phyloP scores from a whole-genome alignment of 257 asterid genomes.

The Solanum corneliomulleri region DNA sequence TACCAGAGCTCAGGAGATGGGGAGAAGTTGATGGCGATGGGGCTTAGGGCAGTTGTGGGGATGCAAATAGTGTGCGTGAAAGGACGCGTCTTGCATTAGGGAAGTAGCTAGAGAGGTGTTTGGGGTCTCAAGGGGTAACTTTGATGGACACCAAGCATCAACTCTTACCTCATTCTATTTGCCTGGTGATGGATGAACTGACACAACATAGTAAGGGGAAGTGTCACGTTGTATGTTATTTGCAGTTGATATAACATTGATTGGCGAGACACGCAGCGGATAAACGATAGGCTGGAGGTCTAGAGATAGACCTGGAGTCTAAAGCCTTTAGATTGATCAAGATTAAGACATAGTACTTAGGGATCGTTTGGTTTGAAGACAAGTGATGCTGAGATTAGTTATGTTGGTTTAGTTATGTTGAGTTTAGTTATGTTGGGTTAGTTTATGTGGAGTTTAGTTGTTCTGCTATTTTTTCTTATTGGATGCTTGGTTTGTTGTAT shows the following conservation, averaged over 20 bases:
- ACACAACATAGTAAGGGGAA: not conserved
- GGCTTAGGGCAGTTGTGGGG: not conserved
- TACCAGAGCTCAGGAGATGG: not conserved
- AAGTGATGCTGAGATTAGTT: too few relatives aligned
- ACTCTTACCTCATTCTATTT: too few relatives aligned
- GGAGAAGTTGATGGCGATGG: not conserved
- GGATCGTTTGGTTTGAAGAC: too few relatives aligned
- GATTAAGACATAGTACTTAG: not conserved
- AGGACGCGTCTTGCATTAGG: not conserved
- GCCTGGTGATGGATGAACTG: not conserved
- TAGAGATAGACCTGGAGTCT: not conserved
- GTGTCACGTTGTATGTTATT: not conserved
- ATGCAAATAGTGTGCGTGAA: not conserved
- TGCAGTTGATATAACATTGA: not conserved
- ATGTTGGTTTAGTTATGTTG: too few relatives aligned
- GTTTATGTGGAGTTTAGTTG: too few relatives aligned
- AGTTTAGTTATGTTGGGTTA: too few relatives aligned
- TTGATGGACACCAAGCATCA: too few relatives aligned
- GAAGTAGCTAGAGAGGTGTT: not conserved
- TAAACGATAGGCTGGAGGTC: not conserved
- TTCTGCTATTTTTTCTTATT: too few relatives aligned
- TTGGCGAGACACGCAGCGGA: not conserved
- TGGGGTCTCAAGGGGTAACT: too few relatives aligned
- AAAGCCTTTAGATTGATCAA: not conserved
- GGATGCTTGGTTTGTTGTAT: too few relatives aligned